A percentile compares a stretch with the other conserved stretches of the same genome.
phyloP scores from a whole-genome alignment of 257 asterid species.

The Przewalskia tangutica region DNA sequence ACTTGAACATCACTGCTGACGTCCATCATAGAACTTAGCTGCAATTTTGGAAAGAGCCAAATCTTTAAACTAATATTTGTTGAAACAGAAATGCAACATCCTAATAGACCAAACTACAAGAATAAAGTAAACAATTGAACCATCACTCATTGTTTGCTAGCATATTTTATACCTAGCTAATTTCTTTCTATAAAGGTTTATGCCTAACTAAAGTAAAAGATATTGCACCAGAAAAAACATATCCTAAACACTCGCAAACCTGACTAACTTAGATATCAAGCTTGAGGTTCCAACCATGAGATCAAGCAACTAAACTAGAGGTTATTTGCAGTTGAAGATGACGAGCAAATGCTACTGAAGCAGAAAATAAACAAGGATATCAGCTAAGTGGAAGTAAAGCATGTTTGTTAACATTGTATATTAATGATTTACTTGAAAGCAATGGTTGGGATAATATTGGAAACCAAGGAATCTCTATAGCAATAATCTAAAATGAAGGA shows the following conservation, averaged over 20 bases:
- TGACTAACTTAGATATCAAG: background rate
- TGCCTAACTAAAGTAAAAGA: background rate
- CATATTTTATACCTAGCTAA: background rate
- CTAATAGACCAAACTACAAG: background rate
- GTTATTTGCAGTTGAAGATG: background rate
- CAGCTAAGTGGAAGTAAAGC: background rate
- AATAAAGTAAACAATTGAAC: background rate
- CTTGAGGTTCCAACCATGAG: background rate
- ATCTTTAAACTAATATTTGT: background rate
- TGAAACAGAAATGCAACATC: background rate
- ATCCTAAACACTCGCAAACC: background rate
- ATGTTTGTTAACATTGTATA: background rate
- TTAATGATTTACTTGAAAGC: background rate
- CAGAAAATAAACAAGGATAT: background rate
- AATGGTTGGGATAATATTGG: background rate
- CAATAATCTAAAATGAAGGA: background rate
- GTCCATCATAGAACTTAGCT: slow-evolving; percentile 98
- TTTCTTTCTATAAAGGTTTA: background rate
- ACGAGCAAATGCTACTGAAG: background rate
- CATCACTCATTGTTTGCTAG: background rate
- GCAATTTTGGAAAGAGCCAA: background rate
- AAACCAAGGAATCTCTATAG: background rate
- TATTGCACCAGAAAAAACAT: background rate
- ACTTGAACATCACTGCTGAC: slow-evolving; percentile 83
- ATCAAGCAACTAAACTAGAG: background rate